Base-by-base conservation (phyloP, 1,284 basidiomycete species). In the Ustilago trichophora region DNA sequence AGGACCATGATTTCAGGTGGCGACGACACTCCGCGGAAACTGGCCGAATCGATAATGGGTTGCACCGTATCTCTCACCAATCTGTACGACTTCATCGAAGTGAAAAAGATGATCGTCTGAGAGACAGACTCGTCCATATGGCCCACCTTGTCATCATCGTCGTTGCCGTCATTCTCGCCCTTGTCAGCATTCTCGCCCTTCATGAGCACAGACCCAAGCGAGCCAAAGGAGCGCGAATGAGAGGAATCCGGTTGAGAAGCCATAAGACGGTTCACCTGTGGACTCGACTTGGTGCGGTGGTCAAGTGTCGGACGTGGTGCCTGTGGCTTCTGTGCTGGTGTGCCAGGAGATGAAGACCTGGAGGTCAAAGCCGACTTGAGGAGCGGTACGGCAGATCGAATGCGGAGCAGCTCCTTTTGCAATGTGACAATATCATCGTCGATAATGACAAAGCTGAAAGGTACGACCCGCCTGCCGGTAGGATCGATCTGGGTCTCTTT, bases 1-100 rank as follows among this genome's bases (percentile, higher is more conserved):
- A 76, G 34, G 10, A 76, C 74, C 50, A 74, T 59, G 42, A 76
- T 66, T 44, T 72, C 65, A 11, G 74, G 74, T n/a, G 72, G 59
- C 31, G 63, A 63, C 6, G 58, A 47, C 3, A 48, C 62, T 34
- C 57, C 55, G 15, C 44, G 53, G 44, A 68, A 64, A 22, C 53
- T 64, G 6, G 68, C 57, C 21, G 72, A 73, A 21, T 76, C 68
- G 33, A 76, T 56, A 47, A 76, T 72, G 22, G 65, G 60, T 44
- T 72, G 64, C 26, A 76, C 55, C 6, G 66, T 59, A 15, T 76
- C 74, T 11, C 60, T 21, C 0, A 72, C 60, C 6, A 66, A 31
- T 6, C 63, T 42, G 25, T 66, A 76, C 12, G 70, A 74, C 36
- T 55, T 55, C 48, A 76, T 58, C 18, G 65, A 72, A 13, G 74